phyloP scores from a whole-genome alignment of 805 yeast genomes.

The Komagataella mondaviorum region DNA sequence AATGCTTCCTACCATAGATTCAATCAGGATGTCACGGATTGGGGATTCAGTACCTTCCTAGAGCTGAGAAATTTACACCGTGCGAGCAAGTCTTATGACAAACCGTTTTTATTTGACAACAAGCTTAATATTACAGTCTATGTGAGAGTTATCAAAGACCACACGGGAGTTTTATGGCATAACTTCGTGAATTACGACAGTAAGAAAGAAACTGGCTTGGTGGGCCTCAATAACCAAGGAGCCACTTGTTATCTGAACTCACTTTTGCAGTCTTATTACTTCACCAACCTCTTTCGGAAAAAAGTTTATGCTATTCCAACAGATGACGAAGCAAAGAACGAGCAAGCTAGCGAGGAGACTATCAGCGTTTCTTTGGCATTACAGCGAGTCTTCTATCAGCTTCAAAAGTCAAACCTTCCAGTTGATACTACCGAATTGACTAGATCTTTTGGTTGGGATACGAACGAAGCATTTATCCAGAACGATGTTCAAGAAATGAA shows the following conservation, averaged over 20 bases:
- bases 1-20: slow-evolving; percentile 72
- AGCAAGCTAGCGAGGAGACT: slow-evolving; percentile 19
- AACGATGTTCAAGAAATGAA: slow-evolving; percentile 97
- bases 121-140: slow-evolving; percentile 61
- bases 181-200: slow-evolving; percentile 77
- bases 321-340: slow-evolving; percentile 28
- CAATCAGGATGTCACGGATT: slow-evolving; percentile 64
- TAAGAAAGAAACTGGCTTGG: slow-evolving; percentile 76
- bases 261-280: slow-evolving; percentile 77
- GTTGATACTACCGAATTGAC: slow-evolving; percentile 82
- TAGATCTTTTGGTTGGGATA: slow-evolving; percentile 93
- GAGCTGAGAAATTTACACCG: slow-evolving; percentile 34
- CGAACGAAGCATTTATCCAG: slow-evolving; percentile 89
- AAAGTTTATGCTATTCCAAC: slow-evolving; percentile 89
- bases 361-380: slow-evolving; percentile 67
- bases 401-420: slow-evolving; percentile 62
- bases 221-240: slow-evolving; percentile 92
- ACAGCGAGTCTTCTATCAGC: slow-evolving; percentile 75
- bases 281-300: slow-evolving; percentile 70
- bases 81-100: slow-evolving; percentile 19
- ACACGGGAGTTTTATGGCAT: slow-evolving; percentile 93
- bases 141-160: slow-evolving; percentile 68
- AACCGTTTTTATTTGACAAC: slow-evolving; percentile 33
- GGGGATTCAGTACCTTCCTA: slow-evolving; percentile 85
- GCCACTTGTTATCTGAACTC: slow-evolving; percentile 97